Evolutionary conservation across 148 eudicot species (phyloP), one percentile per base, ranked within the genome.

Genomic region (Nepenthes mirabilis): DNA sequence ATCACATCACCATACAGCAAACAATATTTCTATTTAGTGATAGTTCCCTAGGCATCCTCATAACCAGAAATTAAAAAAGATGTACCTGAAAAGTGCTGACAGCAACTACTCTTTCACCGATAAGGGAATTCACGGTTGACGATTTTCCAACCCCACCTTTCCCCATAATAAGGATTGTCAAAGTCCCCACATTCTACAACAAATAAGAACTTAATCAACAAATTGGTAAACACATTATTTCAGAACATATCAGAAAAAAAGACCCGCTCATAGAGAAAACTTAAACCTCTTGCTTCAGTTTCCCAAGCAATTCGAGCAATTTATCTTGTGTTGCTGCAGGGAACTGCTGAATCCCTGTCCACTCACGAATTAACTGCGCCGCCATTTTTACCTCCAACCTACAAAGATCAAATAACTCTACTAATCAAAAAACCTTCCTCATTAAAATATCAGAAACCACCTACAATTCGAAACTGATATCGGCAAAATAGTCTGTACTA

Each of bases 61-160:
- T 36, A 6, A 10, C 8, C 2, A 66, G 14, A 34, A n/a, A 14
- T 51, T 11, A 1, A 5, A 36, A 56, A 47, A 47, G 36, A 57
- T 2, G 34, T 78, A 93, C 98, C 88, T 93, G 98, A 63, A 93
- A 93, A 64, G 98, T 91, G 71, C 88, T 88, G 63, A 88, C 91
- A 56, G 82, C 72, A 36, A 93, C 90, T 14, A 75, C 96, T 77
- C 91, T 70, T 76, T 93, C 98, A 52, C 98, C 98, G 47, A 91
- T 53, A 40, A 91, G 79, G 2, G 98, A 91, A 70, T 91, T 91
- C 59, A 91, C 83, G 2, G 90, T 88, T 1, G 98, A 91, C 8
- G 98, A 91, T 68, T 91, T 91, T 54, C 98, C 98, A 65, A 91
- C 96, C 63, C 98, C 98, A 2, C 98, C 83, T 82, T 91, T 91